Conservation (phyloP, 768 basidiomycete genomes). For the Podaxis mareebaensis region DNA sequence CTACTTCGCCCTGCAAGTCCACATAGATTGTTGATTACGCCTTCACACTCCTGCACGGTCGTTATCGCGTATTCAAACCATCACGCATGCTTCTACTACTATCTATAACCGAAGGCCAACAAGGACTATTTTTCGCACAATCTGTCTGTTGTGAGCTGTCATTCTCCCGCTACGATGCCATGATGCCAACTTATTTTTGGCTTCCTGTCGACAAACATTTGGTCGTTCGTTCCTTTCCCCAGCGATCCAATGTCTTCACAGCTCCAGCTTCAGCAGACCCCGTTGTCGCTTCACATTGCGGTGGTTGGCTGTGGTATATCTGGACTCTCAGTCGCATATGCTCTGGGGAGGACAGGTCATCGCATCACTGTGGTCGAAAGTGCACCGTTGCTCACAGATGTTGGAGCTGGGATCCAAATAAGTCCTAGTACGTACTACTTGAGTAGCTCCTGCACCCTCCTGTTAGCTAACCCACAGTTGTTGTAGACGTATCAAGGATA, state of each 20-base stretch:
- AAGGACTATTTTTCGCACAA: neutral
- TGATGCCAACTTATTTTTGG: neutral
- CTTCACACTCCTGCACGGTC: too few relatives aligned
- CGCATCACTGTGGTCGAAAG: conserved; percentile 48
- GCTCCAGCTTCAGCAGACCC: neutral
- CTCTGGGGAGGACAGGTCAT: conserved; percentile 48
- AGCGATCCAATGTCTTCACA: neutral
- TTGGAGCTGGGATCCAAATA: conserved; percentile 56
- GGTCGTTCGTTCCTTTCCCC: neutral
- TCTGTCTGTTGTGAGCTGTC: neutral
- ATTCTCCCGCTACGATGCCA: neutral
- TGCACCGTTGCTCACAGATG: conserved; percentile 38
- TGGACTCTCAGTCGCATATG: conserved; percentile 47
- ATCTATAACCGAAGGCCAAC: too few relatives aligned
- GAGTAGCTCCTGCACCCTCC: neutral
- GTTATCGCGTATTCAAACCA: too few relatives aligned
- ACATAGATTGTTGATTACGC: too few relatives aligned
- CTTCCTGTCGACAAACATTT: neutral
- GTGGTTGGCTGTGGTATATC: conserved; percentile 55
- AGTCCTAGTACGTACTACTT: conserved; percentile 22
- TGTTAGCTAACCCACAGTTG: neutral
- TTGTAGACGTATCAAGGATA: conserved; percentile 38
- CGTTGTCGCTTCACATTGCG: conserved; percentile 28
- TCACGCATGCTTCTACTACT: too few relatives aligned
- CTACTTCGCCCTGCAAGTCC: too few relatives aligned